These are phyloP conservation scores for Populus tomentosa DNA, from an alignment of 441 rosid species.

Conservation along the genomic window DNA sequence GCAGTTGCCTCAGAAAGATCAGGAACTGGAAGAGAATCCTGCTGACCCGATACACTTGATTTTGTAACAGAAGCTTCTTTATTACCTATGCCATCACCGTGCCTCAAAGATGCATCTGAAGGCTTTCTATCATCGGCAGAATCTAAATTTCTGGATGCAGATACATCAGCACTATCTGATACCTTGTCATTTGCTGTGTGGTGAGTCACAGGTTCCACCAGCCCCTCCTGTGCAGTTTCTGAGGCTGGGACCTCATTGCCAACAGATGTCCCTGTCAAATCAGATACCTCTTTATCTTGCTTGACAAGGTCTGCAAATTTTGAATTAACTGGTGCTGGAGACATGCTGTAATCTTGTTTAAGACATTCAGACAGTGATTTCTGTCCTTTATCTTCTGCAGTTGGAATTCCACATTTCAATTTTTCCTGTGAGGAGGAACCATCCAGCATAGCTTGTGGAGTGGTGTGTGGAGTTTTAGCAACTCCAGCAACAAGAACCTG, in stretches of 20 bases:
- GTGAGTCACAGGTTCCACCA: slow-evolving; percentile 28
- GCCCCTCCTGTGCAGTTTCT: slow-evolving; percentile 26
- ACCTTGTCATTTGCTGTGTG: slow-evolving; percentile 22
- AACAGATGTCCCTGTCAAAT: slow-evolving; percentile 7
- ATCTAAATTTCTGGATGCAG: slow-evolving; percentile 27
- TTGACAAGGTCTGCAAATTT: slow-evolving; percentile 25
- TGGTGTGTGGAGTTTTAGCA: slow-evolving; percentile 3
- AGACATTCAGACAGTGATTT: slow-evolving; percentile 17
- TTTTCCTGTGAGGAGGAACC: slow-evolving; percentile 23
- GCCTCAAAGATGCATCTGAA: slow-evolving; percentile 27
- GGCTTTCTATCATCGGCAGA: slow-evolving; percentile 28
- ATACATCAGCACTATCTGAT: slow-evolving; percentile 22
- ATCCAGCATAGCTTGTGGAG: slow-evolving; percentile 18
- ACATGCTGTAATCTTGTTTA: slow-evolving; percentile 28
- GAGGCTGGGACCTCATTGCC: slow-evolving; percentile 26
- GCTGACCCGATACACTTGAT: slow-evolving; percentile 26
- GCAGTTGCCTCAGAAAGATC: slow-evolving; percentile 29
- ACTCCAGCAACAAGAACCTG: slow-evolving; percentile 31
- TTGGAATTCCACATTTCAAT: slow-evolving; percentile 20
- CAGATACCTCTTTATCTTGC: slow-evolving; percentile 25
- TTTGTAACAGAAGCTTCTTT: slow-evolving; percentile 21
- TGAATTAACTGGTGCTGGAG: slow-evolving; percentile 23
- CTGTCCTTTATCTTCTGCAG: slow-evolving; percentile 18
- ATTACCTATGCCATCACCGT: slow-evolving; percentile 1
- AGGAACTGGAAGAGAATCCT: slow-evolving; percentile 20